Percentiles rank a stretch among this genome's conserved stretches.
These are phyloP conservation scores for Ophiostoma sp. DNA, from an alignment of 2,329 filamentous ascomycete species.

Conservation along the genomic window DNA sequence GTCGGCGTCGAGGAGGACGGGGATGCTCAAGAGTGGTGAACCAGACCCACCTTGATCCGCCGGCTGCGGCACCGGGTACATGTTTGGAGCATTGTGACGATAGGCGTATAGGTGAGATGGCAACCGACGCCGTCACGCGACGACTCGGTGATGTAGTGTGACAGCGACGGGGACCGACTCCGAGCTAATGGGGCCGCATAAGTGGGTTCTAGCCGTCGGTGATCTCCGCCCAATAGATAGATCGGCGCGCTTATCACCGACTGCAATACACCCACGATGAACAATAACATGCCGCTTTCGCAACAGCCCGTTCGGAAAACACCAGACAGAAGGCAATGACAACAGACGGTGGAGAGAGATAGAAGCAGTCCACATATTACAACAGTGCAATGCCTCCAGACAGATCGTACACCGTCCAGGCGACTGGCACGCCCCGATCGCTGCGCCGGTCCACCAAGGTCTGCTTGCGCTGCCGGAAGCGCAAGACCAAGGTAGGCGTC, in stretches of 20 bases:
- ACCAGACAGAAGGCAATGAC: not conserved
- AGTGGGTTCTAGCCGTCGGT: not conserved
- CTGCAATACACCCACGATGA: not conserved
- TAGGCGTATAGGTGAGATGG: too few species aligned
- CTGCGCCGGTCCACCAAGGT: conserved; percentile 1
- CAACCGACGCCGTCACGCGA: too few species aligned
- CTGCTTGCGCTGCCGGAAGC: not conserved
- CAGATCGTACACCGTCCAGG: not conserved
- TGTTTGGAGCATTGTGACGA: not conserved
- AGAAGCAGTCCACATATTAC: not conserved
- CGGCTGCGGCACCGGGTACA: not conserved
- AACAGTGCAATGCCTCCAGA: not conserved
- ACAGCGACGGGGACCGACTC: too few species aligned
- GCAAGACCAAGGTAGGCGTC: not conserved
- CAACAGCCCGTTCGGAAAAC: not conserved
- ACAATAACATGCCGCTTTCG: not conserved
- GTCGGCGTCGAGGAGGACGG: not conserved
- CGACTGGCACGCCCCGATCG: not conserved
- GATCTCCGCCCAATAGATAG: not conserved
- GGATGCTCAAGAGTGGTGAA: not conserved
- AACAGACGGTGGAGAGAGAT: not conserved
- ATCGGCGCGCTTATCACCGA: not conserved
- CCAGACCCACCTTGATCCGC: not conserved
- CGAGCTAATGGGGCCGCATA: not conserved
- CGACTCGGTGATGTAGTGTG: too few species aligned